A percentile compares a stretch with the other conserved stretches of the same genome.
Evolutionary conservation across 371 early-diverging fungal genomes (phyloP).

Genomic region (Circinella umbellata): DNA sequence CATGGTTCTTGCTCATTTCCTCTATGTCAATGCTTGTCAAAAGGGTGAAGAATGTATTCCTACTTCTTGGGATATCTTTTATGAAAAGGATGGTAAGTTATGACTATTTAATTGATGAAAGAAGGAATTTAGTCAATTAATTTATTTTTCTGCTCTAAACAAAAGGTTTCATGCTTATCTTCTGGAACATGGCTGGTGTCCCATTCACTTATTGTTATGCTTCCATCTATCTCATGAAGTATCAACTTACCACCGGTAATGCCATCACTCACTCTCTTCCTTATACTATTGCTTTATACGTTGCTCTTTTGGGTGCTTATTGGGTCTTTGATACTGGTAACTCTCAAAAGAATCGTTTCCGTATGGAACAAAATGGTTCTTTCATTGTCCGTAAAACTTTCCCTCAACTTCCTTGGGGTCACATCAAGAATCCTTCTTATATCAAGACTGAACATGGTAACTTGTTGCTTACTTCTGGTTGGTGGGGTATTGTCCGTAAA

Average conservation of each 20-base stretch:
- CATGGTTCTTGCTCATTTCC: conserved; percentile 77
- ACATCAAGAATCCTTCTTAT: conserved; percentile 73
- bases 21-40: conserved; percentile 75
- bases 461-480: conserved; percentile 78
- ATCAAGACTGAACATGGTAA: conserved; percentile 80
- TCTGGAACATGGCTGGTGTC: conserved; percentile 67
- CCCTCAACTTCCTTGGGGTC: conserved; percentile 70
- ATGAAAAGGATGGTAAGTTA: conserved; percentile 58
- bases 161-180: conserved; percentile 64
- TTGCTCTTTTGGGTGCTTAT: conserved; percentile 46
- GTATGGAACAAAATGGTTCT: conserved; percentile 72
- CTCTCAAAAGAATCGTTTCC: conserved; percentile 89
- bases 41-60: conserved; percentile 83
- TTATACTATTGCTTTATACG: conserved; percentile 47
- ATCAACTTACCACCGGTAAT: conserved; percentile 40
- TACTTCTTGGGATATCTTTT: conserved; percentile 74
- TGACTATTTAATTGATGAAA: not conserved
- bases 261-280: conserved; percentile 45
- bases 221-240: conserved; percentile 58
- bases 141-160: not conserved
- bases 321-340: conserved; percentile 74
- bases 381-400: conserved; percentile 63
- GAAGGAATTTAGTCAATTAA: not conserved
- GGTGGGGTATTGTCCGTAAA: conserved; percentile 89
- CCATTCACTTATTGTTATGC: conserved; percentile 68